Evolutionary conservation across 176 grass and related monocot species (phyloP), one percentile per base, ranked within the genome.

Genomic region (Elymus sibiricus): DNA sequence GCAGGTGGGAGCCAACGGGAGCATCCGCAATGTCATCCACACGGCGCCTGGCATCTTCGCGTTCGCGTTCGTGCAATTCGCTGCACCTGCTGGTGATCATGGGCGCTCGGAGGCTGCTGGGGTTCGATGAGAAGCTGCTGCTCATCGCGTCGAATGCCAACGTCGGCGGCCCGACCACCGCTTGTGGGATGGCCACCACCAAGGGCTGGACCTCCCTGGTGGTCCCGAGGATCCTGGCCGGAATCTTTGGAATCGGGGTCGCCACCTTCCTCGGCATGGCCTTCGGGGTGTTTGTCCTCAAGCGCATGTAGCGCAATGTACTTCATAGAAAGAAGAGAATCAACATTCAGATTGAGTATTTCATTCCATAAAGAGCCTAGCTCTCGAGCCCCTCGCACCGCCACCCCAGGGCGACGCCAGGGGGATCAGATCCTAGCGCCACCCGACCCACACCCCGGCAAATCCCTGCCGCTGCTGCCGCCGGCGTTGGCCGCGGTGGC

Each of bases 1-100:
- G 94, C 94, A 97, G 90, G 94, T 92, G 56, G 92, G 92, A 59
- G 92, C 94, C 10, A 94, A 89, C 21, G 92, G 94, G 17, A 94
- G 92, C 85, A 85, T 94, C 77, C 69, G 35, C 53, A 97, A 92
- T 47, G 94, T 92, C 62, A 94, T 97, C 77, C 83, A 89, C 80
- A 91, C 86, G 12, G 87, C 92, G 22, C 95, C 90, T 2, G 55
- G 88, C 83, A 94, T 92, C 64, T 91, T 94, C 1, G 92, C 86
- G 0, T 94, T 97, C 59, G 90, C 92, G 2, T 88, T 85, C 12
- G 77, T 97, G 74, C 92, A 97, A 80, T 85, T 97, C 55, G 78
- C 68, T 92, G 39, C 92, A 94, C 67, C 88, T 94, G 59, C 70
- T 64, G 8, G 27, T 97, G 62, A 94, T 92, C 77, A 85, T 97